Conservation (phyloP, 1,284 basidiomycete species). For the Mycena sp. region DNA sequence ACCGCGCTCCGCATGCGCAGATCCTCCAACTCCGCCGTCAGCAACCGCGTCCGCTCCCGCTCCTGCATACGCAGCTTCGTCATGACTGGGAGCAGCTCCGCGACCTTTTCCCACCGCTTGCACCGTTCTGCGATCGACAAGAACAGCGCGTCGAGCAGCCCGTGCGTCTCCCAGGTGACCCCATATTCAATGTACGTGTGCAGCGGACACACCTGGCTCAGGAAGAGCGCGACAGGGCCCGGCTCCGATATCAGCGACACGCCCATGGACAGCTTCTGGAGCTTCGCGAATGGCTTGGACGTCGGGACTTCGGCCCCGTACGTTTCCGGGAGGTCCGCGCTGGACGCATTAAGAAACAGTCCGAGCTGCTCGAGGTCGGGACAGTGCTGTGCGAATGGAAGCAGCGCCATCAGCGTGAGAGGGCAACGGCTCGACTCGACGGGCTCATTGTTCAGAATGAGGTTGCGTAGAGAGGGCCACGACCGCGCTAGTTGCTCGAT, state of each 20-base stretch:
- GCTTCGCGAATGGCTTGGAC: slow-evolving; percentile 47
- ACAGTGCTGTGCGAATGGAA: slow-evolving; percentile 37
- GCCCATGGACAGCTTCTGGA: slow-evolving; percentile 56
- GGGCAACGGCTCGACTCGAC: slow-evolving; percentile 8
- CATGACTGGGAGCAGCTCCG: slow-evolving; percentile 57
- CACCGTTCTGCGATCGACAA: slow-evolving; percentile 44
- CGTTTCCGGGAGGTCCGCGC: slow-evolving; percentile 20
- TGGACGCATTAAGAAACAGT: slow-evolving; percentile 35
- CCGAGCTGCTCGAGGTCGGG: slow-evolving; percentile 33
- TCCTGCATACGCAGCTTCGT: slow-evolving; percentile 59
- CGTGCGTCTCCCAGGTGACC: slow-evolving; percentile 51
- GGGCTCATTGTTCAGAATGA: slow-evolving; percentile 33
- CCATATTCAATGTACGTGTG: slow-evolving; percentile 51
- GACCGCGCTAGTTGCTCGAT: slow-evolving; percentile 36
- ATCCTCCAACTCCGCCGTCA: slow-evolving; percentile 63
- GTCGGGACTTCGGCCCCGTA: slow-evolving; percentile 12
- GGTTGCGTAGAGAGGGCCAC: slow-evolving; percentile 35
- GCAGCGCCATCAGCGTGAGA: slow-evolving; percentile 33
- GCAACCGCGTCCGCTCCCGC: slow-evolving; percentile 45
- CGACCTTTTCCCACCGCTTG: slow-evolving; percentile 54
- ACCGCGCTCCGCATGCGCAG: slow-evolving; percentile 56
- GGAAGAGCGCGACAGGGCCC: slow-evolving; percentile 58
- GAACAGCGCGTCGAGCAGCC: slow-evolving; percentile 30
- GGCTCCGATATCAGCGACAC: slow-evolving; percentile 51
- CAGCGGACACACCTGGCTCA: slow-evolving; percentile 58